These are phyloP conservation scores for Vitis hybrid DNA, from an alignment of 177 flowering plant species.

Conservation along the genomic window DNA sequence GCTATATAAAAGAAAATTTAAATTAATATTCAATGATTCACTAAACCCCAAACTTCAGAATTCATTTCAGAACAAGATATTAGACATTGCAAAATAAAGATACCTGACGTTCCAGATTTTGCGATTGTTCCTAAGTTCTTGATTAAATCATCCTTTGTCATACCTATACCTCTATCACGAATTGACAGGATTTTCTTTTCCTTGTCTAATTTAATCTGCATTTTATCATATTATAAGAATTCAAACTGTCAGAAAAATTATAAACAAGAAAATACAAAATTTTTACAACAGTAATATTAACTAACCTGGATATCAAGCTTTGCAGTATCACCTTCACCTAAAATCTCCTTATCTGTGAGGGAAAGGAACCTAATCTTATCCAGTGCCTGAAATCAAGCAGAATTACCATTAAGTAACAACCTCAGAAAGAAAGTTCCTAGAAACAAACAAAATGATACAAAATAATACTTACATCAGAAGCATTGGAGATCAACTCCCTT, in stretches of 20 bases:
- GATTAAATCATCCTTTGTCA: constrained; percentile 97
- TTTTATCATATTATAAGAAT: background rate
- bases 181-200: constrained; percentile 87
- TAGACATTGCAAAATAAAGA: background rate
- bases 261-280: too few species aligned
- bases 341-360: constrained; percentile 85
- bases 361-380: constrained; percentile 96
- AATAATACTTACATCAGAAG: constrained; percentile 82
- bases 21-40: background rate
- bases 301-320: constrained; percentile 95
- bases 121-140: constrained; percentile 99
- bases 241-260: too few species aligned
- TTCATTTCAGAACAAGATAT: background rate
- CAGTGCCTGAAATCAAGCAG: constrained; percentile 59
- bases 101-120: constrained; percentile 98
- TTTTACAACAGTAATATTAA: constrained; percentile 2
- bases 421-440: background rate
- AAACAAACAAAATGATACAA: background rate
- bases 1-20: constrained; percentile 46
- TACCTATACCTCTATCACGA: constrained; percentile 95
- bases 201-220: constrained; percentile 94
- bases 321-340: constrained; percentile 93
- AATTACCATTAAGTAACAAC: background rate
- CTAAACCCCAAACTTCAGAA: too few species aligned
- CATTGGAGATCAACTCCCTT: constrained; percentile 96